phyloP scores from a whole-genome alignment of 257 asterid species.

The Scutellaria galericulata region DNA sequence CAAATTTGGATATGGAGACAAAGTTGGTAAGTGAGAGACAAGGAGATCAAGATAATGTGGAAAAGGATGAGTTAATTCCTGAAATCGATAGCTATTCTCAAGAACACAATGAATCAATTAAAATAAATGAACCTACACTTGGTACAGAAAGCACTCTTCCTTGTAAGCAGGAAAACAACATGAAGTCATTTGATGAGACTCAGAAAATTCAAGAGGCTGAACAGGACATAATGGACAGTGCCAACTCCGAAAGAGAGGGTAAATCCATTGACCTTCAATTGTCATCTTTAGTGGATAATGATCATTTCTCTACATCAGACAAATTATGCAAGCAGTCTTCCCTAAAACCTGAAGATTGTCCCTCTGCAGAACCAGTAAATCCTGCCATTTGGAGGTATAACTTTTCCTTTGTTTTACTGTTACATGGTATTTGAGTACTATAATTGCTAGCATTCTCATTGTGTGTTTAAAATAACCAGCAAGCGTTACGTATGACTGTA shows the following conservation, averaged over 20 bases:
- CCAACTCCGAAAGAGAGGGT: slow-evolving; percentile 20
- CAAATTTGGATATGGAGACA: slow-evolving; percentile 3
- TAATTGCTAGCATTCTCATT: too few relatives aligned
- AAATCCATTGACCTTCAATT: slow-evolving; percentile 15
- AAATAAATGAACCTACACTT: slow-evolving; percentile 19
- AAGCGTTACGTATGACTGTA: neutral
- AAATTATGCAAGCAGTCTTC: neutral
- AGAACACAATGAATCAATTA: slow-evolving; percentile 5
- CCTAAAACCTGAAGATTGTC: slow-evolving; percentile 11
- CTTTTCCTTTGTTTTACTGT: neutral
- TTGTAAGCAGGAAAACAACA: slow-evolving; percentile 15
- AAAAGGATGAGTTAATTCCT: neutral
- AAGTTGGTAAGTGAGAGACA: slow-evolving; percentile 17
- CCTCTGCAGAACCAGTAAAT: slow-evolving; percentile 28
- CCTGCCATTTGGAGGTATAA: slow-evolving; percentile 40
- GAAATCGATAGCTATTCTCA: slow-evolving; percentile 19
- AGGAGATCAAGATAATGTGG: neutral
- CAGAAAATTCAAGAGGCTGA: slow-evolving; percentile 23
- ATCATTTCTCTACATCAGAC: slow-evolving; percentile 8
- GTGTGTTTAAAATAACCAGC: too few relatives aligned
- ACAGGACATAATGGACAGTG: neutral
- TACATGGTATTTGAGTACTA: slow-evolving; percentile 10
- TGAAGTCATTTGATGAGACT: slow-evolving; percentile 12
- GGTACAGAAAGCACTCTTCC: neutral
- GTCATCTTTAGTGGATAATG: slow-evolving; percentile 9